phyloP scores from a whole-genome alignment of 176 grass and related monocot genomes.

The barley (Hordeum vulgare) region DNA sequence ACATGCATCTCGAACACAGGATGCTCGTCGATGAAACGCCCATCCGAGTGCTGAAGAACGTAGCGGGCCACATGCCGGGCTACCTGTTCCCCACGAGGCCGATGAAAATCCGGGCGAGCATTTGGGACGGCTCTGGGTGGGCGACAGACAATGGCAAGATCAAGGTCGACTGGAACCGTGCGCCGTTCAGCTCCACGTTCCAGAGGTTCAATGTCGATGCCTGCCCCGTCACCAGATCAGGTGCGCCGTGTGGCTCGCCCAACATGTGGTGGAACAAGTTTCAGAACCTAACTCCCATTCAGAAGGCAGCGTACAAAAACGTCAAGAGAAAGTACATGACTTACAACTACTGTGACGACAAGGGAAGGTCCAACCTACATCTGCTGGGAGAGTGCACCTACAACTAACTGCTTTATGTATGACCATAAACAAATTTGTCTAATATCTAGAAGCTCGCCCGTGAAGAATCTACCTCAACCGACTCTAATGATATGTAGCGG shows the following conservation, averaged over 20 bases:
- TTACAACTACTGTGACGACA: conserved; percentile 59
- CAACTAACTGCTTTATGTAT: background rate
- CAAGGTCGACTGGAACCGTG: conserved; percentile 45
- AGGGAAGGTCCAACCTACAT: conserved; percentile 11
- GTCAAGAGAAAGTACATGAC: conserved; percentile 30
- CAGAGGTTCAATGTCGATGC: conserved; percentile 32
- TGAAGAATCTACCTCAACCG: no score
- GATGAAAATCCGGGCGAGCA: conserved; percentile 45
- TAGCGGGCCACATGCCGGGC: background rate
- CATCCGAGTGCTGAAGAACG: conserved; percentile 44
- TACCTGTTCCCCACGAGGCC: conserved; percentile 37
- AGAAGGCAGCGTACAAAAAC: conserved; percentile 37
- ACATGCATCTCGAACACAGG: background rate
- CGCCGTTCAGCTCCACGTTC: conserved; percentile 44
- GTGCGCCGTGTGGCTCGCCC: conserved; percentile 21
- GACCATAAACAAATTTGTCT: no score
- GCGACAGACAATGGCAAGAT: conserved; percentile 46
- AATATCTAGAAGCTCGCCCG: no score
- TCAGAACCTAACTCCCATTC: conserved; percentile 1
- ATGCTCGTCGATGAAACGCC: conserved; percentile 58
- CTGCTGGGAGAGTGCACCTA: conserved; percentile 27
- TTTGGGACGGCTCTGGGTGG: conserved; percentile 71
- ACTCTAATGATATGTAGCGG: no score
- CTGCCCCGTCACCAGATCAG: background rate
- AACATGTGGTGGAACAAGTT: conserved; percentile 49